Evolutionary conservation across 192 early-diverging fungal species (phyloP), one percentile per base, ranked within the genome.

Genomic region (Backusella macrospora): DNA sequence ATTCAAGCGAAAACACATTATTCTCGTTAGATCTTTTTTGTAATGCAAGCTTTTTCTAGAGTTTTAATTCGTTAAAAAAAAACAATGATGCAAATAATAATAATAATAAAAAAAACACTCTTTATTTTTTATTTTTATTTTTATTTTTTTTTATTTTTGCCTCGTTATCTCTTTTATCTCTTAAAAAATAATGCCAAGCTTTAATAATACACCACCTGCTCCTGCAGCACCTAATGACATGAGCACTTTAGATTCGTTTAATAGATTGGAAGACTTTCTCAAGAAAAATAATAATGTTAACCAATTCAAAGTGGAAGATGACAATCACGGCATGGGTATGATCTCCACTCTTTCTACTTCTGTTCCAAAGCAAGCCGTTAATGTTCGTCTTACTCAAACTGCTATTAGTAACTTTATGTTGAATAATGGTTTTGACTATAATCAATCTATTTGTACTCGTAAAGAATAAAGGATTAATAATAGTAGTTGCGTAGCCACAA

Each of bases 311-410:
- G 52, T 71, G 0, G 70, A 71, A 62, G 70, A 71, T 42, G 70
- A 71, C 40, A 71, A 71, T 37, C 70, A 71, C 12, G 70, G 70
- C n/a, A 71, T 71, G 70, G 70, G 70, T n/a, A 52, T 71, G 48
- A 6, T 71, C 12, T 71, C 49, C 26, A 62, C 70, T 9, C 6
- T 71, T 8, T 18, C 16, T 12, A 46, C 16, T 23, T 29, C 26
- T 62, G 52, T 21, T 23, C 34, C 34, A 40, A 71, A 62, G 40
- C 48, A 62, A 59, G 70, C 70, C 10, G 6, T 62, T 10, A 62
- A 62, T 23, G 37, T 71, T 0, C 34, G 52, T 7, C 52, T 71
- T 16, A 52, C 43, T 39, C 48, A 62, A 23, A 42, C 70, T 43
- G 37, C 38, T 13, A 37, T 71, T 21, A 49, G 40, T 16, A 40